phyloP scores from a whole-genome alignment of 169 alveolate genomes.

The Fabrea salina region DNA sequence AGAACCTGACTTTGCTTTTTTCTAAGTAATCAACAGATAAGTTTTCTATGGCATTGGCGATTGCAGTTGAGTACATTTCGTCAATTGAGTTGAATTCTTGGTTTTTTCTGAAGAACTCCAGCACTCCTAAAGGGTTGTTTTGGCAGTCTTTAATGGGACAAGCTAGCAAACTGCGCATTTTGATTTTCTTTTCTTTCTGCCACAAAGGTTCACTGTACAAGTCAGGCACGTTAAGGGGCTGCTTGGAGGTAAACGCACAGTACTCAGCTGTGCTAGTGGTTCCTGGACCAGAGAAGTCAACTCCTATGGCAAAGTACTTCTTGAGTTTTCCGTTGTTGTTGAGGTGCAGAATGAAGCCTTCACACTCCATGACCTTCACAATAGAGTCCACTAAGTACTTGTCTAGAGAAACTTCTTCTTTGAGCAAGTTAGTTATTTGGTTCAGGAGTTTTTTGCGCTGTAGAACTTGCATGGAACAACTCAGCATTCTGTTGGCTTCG shows the following conservation, averaged over 20 bases:
- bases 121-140: neutral
- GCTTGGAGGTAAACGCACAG: neutral
- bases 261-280: conserved; percentile 4
- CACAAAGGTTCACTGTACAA: conserved; percentile 11
- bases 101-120: neutral
- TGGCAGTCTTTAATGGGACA: neutral
- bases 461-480: neutral
- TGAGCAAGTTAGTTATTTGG: neutral
- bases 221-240: neutral
- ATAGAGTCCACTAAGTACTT: neutral
- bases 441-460: neutral
- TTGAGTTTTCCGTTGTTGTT: neutral
- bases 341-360: neutral
- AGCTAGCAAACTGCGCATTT: neutral
- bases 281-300: no score
- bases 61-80: neutral
- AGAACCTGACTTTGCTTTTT: no score
- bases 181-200: neutral
- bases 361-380: neutral
- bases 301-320: neutral
- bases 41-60: neutral
- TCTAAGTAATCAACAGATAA: no score
- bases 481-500: neutral
- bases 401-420: neutral
- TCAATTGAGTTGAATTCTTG: neutral